These are phyloP conservation scores for Hysterium pulicare DNA, from an alignment of 2,329 filamentous ascomycete species.

Conservation along the genomic window DNA sequence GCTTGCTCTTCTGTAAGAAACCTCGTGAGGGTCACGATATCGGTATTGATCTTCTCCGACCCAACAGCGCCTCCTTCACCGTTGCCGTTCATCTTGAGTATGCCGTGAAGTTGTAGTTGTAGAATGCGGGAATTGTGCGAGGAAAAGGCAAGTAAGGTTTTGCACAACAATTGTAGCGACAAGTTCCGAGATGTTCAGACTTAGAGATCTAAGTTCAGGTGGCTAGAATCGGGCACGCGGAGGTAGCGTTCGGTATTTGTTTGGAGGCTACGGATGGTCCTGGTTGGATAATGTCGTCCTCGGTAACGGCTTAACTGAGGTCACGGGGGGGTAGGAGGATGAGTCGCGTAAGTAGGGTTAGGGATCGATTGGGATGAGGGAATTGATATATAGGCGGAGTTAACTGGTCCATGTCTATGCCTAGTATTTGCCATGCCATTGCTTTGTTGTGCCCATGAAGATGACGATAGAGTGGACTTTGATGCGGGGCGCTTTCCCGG, in stretches of 20 bases:
- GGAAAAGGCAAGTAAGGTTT: conserved; percentile 4
- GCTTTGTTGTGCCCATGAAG: conserved; percentile 25
- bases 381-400: neutral
- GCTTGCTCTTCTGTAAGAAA: conserved; percentile 95
- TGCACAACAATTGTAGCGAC: conserved; percentile 12
- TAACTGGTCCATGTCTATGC: conserved; percentile 8
- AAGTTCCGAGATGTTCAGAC: conserved; percentile 13
- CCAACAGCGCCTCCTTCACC: conserved; percentile 52
- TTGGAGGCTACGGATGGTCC: conserved; percentile 20
- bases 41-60: conserved; percentile 82
- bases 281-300: conserved; percentile 28
- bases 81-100: conserved; percentile 41
- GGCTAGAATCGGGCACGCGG: conserved; percentile 39
- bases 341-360: conserved; percentile 8
- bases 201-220: conserved; percentile 30
- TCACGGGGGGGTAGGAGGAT: conserved; percentile 17
- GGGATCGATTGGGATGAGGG: conserved; percentile 4
- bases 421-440: conserved; percentile 9
- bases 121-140: conserved; percentile 7
- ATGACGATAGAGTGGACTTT: conserved; percentile 19
- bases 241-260: conserved; percentile 31
- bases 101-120: conserved; percentile 1
- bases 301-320: conserved; percentile 24
- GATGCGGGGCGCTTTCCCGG: conserved; percentile 17
- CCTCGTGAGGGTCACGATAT: conserved; percentile 92